Conservation (phyloP, 371 early-diverging fungal species). For the Dichotomocladium elegans region DNA sequence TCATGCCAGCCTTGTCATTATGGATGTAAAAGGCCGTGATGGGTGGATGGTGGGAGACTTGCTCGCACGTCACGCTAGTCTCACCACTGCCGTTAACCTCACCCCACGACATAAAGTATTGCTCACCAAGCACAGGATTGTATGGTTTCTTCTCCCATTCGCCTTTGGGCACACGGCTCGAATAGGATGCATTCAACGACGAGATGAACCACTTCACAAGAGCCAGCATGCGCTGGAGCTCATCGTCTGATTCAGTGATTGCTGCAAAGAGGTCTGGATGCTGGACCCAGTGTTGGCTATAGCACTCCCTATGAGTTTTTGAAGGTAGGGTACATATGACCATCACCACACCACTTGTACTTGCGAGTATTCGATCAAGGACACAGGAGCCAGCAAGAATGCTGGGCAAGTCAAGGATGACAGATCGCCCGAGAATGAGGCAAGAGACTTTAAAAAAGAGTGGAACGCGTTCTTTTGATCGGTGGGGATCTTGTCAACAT, state of each 20-base stretch:
- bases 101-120: constrained; percentile 68
- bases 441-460: constrained; percentile 63
- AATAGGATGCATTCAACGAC: constrained; percentile 69
- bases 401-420: constrained; percentile 74
- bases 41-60: constrained; percentile 81
- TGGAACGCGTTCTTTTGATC: constrained; percentile 65
- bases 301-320: not conserved
- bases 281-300: constrained; percentile 70
- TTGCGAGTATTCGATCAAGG: constrained; percentile 75
- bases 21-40: constrained; percentile 62
- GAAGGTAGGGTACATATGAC: not conserved
- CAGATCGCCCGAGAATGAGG: constrained; percentile 75
- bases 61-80: constrained; percentile 63
- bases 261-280: constrained; percentile 69
- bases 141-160: constrained; percentile 81
- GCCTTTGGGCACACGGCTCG: constrained; percentile 44
- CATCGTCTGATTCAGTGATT: constrained; percentile 54
- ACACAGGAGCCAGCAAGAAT: constrained; percentile 66
- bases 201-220: constrained; percentile 77
- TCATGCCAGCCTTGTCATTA: constrained; percentile 61
- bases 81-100: constrained; percentile 63
- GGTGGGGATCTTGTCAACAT: constrained; percentile 52
- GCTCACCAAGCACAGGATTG: constrained; percentile 81
- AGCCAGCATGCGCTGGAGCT: constrained; percentile 64
- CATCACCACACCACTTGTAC: constrained; percentile 15